Percentiles rank a stretch among this genome's conserved stretches.
Evolutionary conservation across 352 stramenopile species (phyloP).

Genomic region (Globisporangium canariense): DNA sequence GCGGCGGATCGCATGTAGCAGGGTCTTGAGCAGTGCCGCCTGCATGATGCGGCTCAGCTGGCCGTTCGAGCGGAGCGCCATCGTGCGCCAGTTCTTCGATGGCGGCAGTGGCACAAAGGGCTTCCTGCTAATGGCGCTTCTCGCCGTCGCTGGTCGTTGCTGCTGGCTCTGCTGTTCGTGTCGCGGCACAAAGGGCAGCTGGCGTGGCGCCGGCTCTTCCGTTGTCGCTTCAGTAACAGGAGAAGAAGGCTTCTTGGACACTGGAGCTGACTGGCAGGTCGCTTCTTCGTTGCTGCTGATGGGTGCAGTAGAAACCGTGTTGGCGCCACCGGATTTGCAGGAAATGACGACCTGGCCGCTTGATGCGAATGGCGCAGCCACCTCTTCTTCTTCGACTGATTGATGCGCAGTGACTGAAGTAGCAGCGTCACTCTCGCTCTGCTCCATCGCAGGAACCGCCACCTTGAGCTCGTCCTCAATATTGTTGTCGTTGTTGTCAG

Average conservation of each 20-base stretch:
- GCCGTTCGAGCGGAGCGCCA: slow-evolving; percentile 56
- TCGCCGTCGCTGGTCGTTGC: slow-evolving; percentile 7
- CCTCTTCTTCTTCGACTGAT: not conserved
- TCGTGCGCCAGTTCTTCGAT: slow-evolving; percentile 40
- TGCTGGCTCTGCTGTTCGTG: slow-evolving; percentile 1
- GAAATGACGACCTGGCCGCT: not conserved
- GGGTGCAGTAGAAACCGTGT: slow-evolving; percentile 5
- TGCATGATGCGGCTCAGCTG: slow-evolving; percentile 77
- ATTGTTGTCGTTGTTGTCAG: not conserved
- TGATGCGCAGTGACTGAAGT: not conserved
- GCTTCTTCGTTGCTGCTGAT: not conserved
- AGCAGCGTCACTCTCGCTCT: slow-evolving; percentile 1
- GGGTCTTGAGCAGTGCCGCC: slow-evolving; percentile 77
- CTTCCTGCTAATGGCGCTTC: slow-evolving; percentile 15
- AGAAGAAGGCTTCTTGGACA: not conserved
- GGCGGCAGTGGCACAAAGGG: slow-evolving; percentile 50
- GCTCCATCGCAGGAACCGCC: not conserved
- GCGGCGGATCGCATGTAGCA: slow-evolving; percentile 75
- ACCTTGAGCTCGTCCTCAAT: not conserved
- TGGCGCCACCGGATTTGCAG: not conserved
- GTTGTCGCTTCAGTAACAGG: not conserved
- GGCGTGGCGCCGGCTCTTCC: slow-evolving; percentile 1
- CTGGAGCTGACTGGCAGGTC: not conserved
- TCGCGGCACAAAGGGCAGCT: not conserved
- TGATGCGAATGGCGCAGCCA: not conserved